Evolutionary conservation across 2,329 filamentous ascomycete genomes (phyloP).

Genomic region (Ophiostoma sp.): DNA sequence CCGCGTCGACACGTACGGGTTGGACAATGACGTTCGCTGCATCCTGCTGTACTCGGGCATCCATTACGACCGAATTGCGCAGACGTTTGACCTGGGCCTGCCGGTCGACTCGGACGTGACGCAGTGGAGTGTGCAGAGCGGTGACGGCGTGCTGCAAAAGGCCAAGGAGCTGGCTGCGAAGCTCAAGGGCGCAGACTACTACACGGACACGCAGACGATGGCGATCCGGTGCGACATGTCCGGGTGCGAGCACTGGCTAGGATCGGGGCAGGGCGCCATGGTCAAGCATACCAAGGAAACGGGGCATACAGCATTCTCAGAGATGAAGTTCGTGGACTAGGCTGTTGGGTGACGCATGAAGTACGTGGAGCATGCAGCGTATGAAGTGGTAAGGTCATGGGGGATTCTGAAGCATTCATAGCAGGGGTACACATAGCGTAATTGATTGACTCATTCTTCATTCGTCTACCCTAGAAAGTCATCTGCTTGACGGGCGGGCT

Average conservation of each 20-base stretch:
- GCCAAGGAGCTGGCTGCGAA: conserved; percentile 60
- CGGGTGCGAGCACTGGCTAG: conserved; percentile 56
- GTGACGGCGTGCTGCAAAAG: conserved; percentile 48
- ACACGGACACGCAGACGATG: conserved; percentile 79
- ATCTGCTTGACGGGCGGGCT: conserved; percentile 10
- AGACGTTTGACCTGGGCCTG: conserved; percentile 55
- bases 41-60: conserved; percentile 87
- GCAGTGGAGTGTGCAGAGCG: conserved; percentile 49
- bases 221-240: conserved; percentile 65
- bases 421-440: no score
- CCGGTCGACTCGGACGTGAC: conserved; percentile 69
- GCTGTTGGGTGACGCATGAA: background rate
- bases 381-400: no score
- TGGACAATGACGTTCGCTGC: conserved; percentile 62
- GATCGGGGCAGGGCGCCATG: conserved; percentile 60
- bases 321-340: conserved; percentile 28
- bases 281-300: conserved; percentile 58
- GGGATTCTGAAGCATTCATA: no score
- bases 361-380: background rate
- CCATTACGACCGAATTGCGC: conserved; percentile 85
- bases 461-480: background rate
- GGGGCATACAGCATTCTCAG: conserved; percentile 47
- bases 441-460: background rate
- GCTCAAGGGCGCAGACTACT: conserved; percentile 70
- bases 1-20: conserved; percentile 68